Evolutionary conservation across 2,329 filamentous ascomycete species (phyloP), one percentile per base, ranked within the genome.

Genomic region (Ophiocordyceps camponoti-saundersi): DNA sequence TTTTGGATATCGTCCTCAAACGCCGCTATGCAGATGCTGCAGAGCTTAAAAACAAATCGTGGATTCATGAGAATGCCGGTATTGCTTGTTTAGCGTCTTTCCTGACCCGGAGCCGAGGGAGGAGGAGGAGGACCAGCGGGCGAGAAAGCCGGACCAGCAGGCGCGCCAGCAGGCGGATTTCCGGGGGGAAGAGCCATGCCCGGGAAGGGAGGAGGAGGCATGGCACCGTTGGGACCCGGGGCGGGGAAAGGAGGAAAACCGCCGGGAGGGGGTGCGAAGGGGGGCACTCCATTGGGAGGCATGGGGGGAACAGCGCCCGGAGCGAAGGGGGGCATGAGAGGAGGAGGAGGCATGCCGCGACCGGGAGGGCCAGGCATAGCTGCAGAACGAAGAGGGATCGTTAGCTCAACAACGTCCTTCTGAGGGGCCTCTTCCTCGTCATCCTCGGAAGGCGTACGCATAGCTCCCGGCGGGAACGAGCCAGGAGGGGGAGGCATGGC

Each of bases 261-360:
- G 36, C 59, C 65, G 34, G 60, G 57, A 10, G 61, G 61, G 2
- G 67, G 61, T 13, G 67, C 62, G 56, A 71, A 69, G 2, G 51
- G 51, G 18, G 52, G 42, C 26, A 39, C 16, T 18, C 50, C 57
- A 42, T 61, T 59, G 5, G 65, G 60, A 26, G 67, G 67, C 39
- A 69, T 66, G 6, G 61, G 55, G n/a, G 55, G 58, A 20, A 60
- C 46, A 40, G 58, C 59, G 45, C 61, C 61, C 2, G 66, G 61
- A 5, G 67, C 63, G 56, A 70, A 68, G 60, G 29, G 43, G 6
- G 64, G 64, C 56, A 71, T 68, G 59, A 64, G 64, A 36, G 64
- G 64, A 56, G 71, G 68, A 59, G 65, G 64, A 32, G 65, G 64
- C 58, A 70, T 66, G 51, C 73, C 72, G 54, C 71, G 68, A 47